Evolutionary conservation across 805 yeast species (phyloP).

Genomic region (Candida verbasci): DNA sequence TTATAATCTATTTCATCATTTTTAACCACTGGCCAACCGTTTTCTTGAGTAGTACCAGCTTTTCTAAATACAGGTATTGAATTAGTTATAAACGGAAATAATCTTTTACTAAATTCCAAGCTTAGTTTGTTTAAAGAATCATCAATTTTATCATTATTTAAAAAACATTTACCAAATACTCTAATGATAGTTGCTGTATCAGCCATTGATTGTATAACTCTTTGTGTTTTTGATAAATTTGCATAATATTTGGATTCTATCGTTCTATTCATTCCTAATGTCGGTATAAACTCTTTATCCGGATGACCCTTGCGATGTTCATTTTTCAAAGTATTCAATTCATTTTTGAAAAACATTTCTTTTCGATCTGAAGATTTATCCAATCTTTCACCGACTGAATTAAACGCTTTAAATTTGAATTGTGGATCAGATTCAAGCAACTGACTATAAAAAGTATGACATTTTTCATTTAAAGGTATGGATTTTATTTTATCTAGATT

Average conservation of each 20-base stretch:
- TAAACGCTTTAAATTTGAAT: constrained; percentile 17
- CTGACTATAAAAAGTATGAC: constrained; percentile 21
- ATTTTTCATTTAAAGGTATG: constrained; percentile 17
- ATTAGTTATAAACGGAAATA: constrained; percentile 25
- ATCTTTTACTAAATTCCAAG: constrained; percentile 14
- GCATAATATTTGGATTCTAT: constrained; percentile 15
- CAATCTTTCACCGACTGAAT: constrained; percentile 5
- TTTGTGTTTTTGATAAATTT: constrained; percentile 13
- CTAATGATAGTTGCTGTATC: constrained; percentile 27
- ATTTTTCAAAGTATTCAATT: constrained; percentile 7
- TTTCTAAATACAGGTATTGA: constrained; percentile 19
- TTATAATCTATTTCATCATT: constrained; percentile 2
- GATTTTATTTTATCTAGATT: constrained; percentile 8
- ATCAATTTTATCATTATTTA: constrained; percentile 7
- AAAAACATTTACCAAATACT: constrained; percentile 28
- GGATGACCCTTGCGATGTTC: constrained; percentile 4
- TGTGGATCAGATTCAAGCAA: constrained; percentile 16
- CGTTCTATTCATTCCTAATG: constrained; percentile 13
- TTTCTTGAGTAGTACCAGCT: background rate
- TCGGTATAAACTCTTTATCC: constrained; percentile 4
- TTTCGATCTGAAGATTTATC: constrained; percentile 21
- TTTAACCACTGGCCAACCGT: constrained; percentile 6
- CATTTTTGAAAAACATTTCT: constrained; percentile 12
- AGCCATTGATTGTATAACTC: constrained; percentile 22
- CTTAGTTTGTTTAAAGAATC: constrained; percentile 8